Percentiles rank a stretch among this genome's conserved stretches.
Evolutionary conservation across 768 basidiomycete species (phyloP).

Genomic region (Tulasnella sp.): DNA sequence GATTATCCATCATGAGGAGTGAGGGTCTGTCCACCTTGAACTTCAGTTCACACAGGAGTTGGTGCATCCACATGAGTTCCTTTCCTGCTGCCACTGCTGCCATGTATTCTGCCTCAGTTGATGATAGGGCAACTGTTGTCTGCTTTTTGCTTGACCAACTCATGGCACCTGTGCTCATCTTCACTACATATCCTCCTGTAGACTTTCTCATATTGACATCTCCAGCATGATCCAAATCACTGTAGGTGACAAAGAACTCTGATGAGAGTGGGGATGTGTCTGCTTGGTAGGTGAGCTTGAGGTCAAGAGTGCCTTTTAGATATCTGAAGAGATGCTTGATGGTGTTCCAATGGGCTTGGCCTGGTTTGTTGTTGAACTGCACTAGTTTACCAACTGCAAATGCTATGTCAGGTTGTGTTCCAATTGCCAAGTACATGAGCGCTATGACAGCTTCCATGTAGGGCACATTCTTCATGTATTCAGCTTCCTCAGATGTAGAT

Average conservation of each 20-base stretch:
- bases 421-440: slow-evolving; percentile 16
- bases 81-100: neutral
- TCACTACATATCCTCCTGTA: slow-evolving; percentile 24
- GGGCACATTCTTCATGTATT: neutral
- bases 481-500: slow-evolving; percentile 1
- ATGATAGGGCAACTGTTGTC: slow-evolving; percentile 20
- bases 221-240: slow-evolving; percentile 27
- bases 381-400: slow-evolving; percentile 8
- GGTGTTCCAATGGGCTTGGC: slow-evolving; percentile 19
- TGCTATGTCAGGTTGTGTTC: slow-evolving; percentile 20
- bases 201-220: slow-evolving; percentile 20
- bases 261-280: neutral
- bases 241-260: slow-evolving; percentile 13
- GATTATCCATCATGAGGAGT: slow-evolving; percentile 20
- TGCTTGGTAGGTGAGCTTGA: slow-evolving; percentile 2
- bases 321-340: slow-evolving; percentile 18
- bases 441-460: slow-evolving; percentile 16
- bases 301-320: slow-evolving; percentile 13
- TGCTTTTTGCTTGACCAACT: slow-evolving; percentile 22
- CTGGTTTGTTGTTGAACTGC: slow-evolving; percentile 19
- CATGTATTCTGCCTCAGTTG: slow-evolving; percentile 21
- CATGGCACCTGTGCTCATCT: slow-evolving; percentile 16
- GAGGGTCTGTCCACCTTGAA: neutral
- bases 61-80: slow-evolving; percentile 14
- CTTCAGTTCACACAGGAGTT: slow-evolving; percentile 9